Evolutionary conservation across 1,284 basidiomycete genomes (phyloP).

Genomic region (Lignosus rhinocerotis): DNA sequence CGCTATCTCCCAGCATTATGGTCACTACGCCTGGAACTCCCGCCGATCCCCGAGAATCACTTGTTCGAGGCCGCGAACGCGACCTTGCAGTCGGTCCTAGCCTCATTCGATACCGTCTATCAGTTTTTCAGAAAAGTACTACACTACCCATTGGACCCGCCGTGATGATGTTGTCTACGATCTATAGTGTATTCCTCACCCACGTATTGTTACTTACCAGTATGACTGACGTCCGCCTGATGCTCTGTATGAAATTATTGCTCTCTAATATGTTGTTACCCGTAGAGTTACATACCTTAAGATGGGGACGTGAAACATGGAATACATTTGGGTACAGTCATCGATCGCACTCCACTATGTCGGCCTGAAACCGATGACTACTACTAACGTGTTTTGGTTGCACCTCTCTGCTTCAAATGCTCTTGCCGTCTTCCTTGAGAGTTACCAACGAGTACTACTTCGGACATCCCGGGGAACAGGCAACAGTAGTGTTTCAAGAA

Average conservation of each 20-base stretch:
- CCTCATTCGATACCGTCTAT: conserved; percentile 32
- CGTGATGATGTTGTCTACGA: conserved; percentile 16
- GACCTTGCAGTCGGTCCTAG: conserved; percentile 26
- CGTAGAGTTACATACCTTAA: no score
- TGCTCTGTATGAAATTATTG: conserved; percentile 16
- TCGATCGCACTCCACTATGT: no score
- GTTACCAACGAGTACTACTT: no score
- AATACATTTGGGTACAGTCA: no score
- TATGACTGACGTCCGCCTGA: neutral
- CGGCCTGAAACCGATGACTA: no score
- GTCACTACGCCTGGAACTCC: conserved; percentile 29
- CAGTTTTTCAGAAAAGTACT: conserved; percentile 30
- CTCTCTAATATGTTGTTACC: conserved; percentile 1
- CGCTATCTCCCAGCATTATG: conserved; percentile 21
- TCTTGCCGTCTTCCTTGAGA: no score
- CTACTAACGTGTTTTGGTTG: no score
- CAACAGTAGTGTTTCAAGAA: neutral
- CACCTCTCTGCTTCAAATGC: no score
- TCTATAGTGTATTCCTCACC: neutral
- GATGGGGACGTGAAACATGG: no score
- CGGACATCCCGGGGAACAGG: no score
- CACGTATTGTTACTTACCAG: conserved; percentile 2
- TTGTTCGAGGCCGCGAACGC: conserved; percentile 21
- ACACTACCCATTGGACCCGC: conserved; percentile 37
- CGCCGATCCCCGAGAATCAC: conserved; percentile 13